These are phyloP conservation scores for Tanacetum coccineum DNA, from an alignment of 129 eudicot species.

Conservation along the genomic window DNA sequence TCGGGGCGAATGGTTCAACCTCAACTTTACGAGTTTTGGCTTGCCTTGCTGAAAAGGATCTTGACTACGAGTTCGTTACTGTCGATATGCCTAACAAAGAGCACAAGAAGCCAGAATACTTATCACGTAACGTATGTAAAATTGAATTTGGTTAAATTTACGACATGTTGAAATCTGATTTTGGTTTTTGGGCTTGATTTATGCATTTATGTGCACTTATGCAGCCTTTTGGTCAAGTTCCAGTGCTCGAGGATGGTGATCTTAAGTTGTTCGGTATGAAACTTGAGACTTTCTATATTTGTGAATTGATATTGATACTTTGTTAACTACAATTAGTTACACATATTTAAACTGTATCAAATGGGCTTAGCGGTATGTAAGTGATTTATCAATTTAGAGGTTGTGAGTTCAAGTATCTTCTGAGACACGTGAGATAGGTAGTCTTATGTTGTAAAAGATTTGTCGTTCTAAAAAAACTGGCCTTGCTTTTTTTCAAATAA, in stretches of 20 bases:
- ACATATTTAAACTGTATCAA: too few species aligned
- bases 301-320: too few species aligned
- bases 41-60: constrained; percentile 48
- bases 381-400: too few species aligned
- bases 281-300: too few species aligned
- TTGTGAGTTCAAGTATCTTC: too few species aligned
- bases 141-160: not conserved
- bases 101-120: constrained; percentile 39
- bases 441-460: too few species aligned
- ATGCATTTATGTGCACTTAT: not conserved
- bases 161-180: not conserved
- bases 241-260: constrained; percentile 58
- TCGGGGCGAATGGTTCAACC: constrained; percentile 38
- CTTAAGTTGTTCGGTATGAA: constrained; percentile 48
- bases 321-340: too few species aligned
- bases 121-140: constrained; percentile 44
- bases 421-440: too few species aligned
- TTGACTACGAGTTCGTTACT: constrained; percentile 38
- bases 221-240: constrained; percentile 77
- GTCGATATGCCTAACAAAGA: constrained; percentile 35
- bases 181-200: not conserved
- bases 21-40: constrained; percentile 42
- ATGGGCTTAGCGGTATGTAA: too few species aligned
- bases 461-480: too few species aligned
- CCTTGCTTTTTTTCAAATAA: too few species aligned